These are phyloP conservation scores for Suillus spraguei DNA, from an alignment of 768 basidiomycete species.

Conservation along the genomic window DNA sequence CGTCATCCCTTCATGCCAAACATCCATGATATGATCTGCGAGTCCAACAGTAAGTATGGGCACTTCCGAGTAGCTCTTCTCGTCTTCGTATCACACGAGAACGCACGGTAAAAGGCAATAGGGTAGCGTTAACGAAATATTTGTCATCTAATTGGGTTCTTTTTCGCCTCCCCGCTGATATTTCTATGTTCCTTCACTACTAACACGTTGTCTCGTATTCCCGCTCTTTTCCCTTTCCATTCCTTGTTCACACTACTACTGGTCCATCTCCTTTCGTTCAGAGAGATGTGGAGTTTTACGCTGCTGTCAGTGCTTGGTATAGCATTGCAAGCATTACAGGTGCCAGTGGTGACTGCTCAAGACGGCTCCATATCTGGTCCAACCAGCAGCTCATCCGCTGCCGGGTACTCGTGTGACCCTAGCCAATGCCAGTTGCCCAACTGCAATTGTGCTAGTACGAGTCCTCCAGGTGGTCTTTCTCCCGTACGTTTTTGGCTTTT, in stretches of 20 bases:
- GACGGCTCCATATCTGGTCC: conserved; percentile 61
- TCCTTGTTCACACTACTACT: not conserved
- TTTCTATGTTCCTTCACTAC: not conserved
- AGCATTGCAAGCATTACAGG: conserved; percentile 8
- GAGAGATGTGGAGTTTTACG: conserved; percentile 13
- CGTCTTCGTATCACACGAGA: not conserved
- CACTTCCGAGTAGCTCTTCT: not conserved
- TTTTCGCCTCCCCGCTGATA: conserved; percentile 1
- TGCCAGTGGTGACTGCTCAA: conserved; percentile 28
- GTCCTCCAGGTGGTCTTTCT: conserved; percentile 68
- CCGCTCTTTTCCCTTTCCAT: not conserved
- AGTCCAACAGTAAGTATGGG: too few species aligned
- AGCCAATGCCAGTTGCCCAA: conserved; percentile 64
- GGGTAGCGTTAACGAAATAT: not conserved
- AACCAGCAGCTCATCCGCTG: conserved; percentile 51
- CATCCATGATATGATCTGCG: not conserved
- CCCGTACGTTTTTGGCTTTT: conserved; percentile 45
- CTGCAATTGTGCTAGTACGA: conserved; percentile 75
- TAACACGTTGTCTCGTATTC: not conserved
- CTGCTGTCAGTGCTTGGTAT: conserved; percentile 11
- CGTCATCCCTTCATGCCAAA: not conserved
- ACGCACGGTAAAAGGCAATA: not conserved
- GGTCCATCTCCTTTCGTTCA: not conserved
- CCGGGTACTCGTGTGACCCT: conserved; percentile 73
- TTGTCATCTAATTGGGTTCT: conserved; percentile 1